These are phyloP conservation scores for Colletotrichum siamense DNA, from an alignment of 2,329 filamentous ascomycete species.

Conservation along the genomic window DNA sequence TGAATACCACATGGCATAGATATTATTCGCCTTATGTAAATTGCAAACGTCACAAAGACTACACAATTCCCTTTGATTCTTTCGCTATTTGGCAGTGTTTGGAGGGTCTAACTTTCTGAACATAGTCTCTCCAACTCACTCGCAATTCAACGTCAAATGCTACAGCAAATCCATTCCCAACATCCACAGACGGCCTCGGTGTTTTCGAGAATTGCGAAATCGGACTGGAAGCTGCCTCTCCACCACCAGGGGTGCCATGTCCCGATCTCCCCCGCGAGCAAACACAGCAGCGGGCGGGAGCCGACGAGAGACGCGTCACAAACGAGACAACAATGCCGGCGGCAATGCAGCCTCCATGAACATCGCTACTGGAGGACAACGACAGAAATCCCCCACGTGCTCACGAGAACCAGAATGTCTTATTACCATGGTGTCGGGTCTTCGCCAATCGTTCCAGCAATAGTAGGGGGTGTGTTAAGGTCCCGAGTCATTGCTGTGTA, in stretches of 20 bases:
- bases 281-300: not conserved
- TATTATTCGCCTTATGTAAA: not conserved
- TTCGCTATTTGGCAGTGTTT: not conserved
- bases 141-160: not conserved
- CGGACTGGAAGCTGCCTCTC: not conserved
- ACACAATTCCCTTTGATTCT: not conserved
- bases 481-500: not conserved
- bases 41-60: not conserved
- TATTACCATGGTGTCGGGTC: not conserved
- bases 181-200: not conserved
- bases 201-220: not conserved
- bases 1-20: not conserved
- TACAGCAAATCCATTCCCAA: not conserved
- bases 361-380: not conserved
- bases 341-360: not conserved
- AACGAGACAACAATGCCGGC: not conserved
- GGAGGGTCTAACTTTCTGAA: not conserved
- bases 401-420: not conserved
- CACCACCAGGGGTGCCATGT: not conserved
- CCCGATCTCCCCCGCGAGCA: not conserved
- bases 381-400: slow-evolving; percentile 1
- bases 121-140: not conserved
- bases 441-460: not conserved
- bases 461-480: not conserved
- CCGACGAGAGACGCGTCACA: not conserved